phyloP scores from a whole-genome alignment of 345 rosid genomes.

The Physaria fendleri region DNA sequence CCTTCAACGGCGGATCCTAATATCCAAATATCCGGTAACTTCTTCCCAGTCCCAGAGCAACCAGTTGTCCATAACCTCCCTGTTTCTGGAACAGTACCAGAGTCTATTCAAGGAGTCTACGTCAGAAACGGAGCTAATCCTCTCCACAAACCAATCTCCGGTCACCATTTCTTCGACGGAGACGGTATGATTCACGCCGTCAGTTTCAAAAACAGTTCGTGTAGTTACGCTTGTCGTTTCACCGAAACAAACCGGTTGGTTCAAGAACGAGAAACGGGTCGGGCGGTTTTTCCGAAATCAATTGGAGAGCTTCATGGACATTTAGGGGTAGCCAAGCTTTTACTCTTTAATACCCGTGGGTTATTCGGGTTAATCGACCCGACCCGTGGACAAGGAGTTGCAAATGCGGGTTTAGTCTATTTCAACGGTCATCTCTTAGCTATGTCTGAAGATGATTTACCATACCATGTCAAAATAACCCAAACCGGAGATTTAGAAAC shows the following conservation, averaged over 20 bases:
- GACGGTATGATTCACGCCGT: conserved; percentile 86
- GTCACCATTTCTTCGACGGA: conserved; percentile 87
- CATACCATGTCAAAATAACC: conserved; percentile 62
- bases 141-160: conserved; percentile 61
- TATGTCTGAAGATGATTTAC: conserved; percentile 89
- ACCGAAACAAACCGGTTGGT: conserved; percentile 61
- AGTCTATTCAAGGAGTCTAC: conserved; percentile 56
- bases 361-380: conserved; percentile 52
- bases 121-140: conserved; percentile 89
- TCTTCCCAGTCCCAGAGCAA: conserved; percentile 70
- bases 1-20: conserved; percentile 68
- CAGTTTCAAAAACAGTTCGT: conserved; percentile 43
- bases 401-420: conserved; percentile 78
- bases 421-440: conserved; percentile 68
- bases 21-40: conserved; percentile 71
- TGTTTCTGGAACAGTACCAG: conserved; percentile 53
- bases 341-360: conserved; percentile 66
- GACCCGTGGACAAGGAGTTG: conserved; percentile 60
- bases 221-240: conserved; percentile 65
- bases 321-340: conserved; percentile 66
- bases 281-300: conserved; percentile 70
- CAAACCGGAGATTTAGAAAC: conserved; percentile 64
- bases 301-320: conserved; percentile 91
- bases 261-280: conserved; percentile 57
- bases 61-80: conserved; percentile 50